These are phyloP conservation scores for Jackrogersella multiformis DNA, from an alignment of 495 filamentous ascomycete genomes.

Conservation along the genomic window DNA sequence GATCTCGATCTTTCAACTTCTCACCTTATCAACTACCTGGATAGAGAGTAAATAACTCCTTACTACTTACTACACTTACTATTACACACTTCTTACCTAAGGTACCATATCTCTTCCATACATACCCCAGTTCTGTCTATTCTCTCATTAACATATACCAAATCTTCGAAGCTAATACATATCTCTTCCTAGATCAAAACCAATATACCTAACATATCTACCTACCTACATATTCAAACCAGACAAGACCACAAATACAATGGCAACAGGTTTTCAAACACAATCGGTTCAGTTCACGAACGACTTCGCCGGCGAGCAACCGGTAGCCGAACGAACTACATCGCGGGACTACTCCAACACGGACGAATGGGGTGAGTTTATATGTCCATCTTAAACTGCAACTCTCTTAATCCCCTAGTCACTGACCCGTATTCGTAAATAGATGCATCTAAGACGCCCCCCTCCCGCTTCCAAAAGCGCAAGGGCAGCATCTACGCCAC, in stretches of 20 bases:
- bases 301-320: slow-evolving; percentile 29
- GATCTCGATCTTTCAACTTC: slow-evolving; percentile 25
- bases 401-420: neutral
- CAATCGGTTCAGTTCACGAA: slow-evolving; percentile 34
- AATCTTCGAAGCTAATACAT: neutral
- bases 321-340: slow-evolving; percentile 22
- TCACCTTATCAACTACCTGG: neutral
- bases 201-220: neutral
- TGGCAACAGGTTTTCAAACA: slow-evolving; percentile 33
- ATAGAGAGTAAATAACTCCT: no score
- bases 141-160: neutral
- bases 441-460: slow-evolving; percentile 70
- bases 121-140: neutral
- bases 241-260: slow-evolving; percentile 3
- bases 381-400: neutral
- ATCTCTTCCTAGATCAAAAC: slow-evolving; percentile 4
- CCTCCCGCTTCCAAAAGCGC: slow-evolving; percentile 69
- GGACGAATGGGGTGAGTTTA: slow-evolving; percentile 57
- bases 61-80: neutral
- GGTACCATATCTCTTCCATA: no score
- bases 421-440: neutral
- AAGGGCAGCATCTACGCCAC: slow-evolving; percentile 71
- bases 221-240: slow-evolving; percentile 6
- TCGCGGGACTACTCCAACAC: slow-evolving; percentile 46
- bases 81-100: slow-evolving; percentile 5